A percentile compares a stretch with the other conserved stretches of the same genome.
phyloP scores from a whole-genome alignment of 805 yeast species.

The Sugiyamaella boreocaroliniensis region DNA sequence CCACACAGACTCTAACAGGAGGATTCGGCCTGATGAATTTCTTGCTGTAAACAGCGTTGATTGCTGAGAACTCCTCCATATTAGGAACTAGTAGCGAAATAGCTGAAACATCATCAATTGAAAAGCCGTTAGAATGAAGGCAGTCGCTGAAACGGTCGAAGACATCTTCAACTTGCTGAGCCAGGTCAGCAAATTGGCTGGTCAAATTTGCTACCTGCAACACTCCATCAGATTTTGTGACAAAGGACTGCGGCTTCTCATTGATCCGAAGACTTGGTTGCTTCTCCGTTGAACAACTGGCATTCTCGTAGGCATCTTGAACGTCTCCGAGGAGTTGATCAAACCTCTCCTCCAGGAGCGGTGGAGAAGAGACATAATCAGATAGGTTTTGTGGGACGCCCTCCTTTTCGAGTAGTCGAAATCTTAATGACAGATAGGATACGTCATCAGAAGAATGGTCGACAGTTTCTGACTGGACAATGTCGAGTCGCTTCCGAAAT shows the following conservation, averaged over 20 bases:
- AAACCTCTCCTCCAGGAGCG: conserved; percentile 24
- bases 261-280: background rate
- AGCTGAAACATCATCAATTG: conserved; percentile 43
- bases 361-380: conserved; percentile 17
- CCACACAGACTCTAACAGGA: conserved; percentile 84
- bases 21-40: conserved; percentile 56
- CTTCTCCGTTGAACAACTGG: background rate
- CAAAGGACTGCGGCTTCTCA: background rate
- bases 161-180: conserved; percentile 13
- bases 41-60: conserved; percentile 55
- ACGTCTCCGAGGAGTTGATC: background rate
- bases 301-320: background rate
- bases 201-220: background rate
- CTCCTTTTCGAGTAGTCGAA: conserved; percentile 37
- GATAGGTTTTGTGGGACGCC: conserved; percentile 17
- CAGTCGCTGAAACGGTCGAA: conserved; percentile 9
- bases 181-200: conserved; percentile 1
- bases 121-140: conserved; percentile 1
- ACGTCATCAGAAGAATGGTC: conserved; percentile 60
- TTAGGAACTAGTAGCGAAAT: conserved; percentile 54
- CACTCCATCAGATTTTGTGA: background rate
- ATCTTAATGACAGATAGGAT: conserved; percentile 53
- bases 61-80: conserved; percentile 55
- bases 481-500: conserved; percentile 47
- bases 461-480: conserved; percentile 37